These are phyloP conservation scores for Arthrobotrys iridis DNA, from an alignment of 2,329 filamentous ascomycete species.

Conservation along the genomic window DNA sequence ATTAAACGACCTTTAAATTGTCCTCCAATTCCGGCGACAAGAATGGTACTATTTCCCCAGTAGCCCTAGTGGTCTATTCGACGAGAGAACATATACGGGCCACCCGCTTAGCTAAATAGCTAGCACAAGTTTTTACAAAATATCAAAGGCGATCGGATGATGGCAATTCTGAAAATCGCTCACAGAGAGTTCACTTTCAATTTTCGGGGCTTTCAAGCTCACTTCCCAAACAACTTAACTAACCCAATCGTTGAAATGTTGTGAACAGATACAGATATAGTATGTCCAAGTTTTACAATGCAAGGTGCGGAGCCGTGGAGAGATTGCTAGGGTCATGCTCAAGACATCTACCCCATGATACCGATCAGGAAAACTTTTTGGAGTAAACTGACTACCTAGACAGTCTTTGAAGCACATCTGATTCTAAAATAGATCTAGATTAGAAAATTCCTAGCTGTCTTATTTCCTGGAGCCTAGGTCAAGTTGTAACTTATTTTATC, in stretches of 20 bases:
- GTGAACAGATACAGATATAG: neutral
- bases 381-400: too few species aligned
- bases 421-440: too few species aligned
- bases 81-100: too few species aligned
- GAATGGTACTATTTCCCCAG: neutral
- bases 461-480: too few species aligned
- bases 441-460: neutral
- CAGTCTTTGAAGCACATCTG: too few species aligned
- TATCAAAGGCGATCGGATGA: too few species aligned
- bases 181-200: neutral
- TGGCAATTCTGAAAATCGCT: constrained; percentile 2
- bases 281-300: neutral
- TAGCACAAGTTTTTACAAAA: too few species aligned
- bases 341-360: neutral
- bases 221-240: neutral
- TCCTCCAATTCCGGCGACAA: neutral
- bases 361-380: neutral
- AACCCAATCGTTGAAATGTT: neutral
- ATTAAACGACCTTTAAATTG: too few species aligned
- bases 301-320: neutral
- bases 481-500: too few species aligned
- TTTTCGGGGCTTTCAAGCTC: too few species aligned
- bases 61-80: neutral
- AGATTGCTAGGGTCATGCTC: neutral
- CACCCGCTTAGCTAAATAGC: too few species aligned